A percentile compares a stretch with the other conserved stretches of the same genome.
Conservation (phyloP, 305 asterid species). For the Fraxinus latifolia region DNA sequence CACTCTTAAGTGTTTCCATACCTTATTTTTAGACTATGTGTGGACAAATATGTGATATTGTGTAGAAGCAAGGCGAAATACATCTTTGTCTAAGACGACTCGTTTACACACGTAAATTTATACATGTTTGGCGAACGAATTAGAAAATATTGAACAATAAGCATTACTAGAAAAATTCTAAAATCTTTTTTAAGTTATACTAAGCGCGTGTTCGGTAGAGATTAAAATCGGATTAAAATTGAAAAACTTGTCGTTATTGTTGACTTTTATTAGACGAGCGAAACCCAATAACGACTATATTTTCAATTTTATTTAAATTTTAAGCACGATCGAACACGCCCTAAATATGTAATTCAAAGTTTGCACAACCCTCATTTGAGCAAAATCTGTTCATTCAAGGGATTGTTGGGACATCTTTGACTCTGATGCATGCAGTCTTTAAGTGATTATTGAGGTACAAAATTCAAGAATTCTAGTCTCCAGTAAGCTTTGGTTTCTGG, state of each 20-base stretch:
- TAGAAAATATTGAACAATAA: not conserved
- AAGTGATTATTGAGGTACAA: slow-evolving; percentile 32
- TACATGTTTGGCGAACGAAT: not conserved
- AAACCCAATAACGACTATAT: too few relatives aligned
- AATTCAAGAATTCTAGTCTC: slow-evolving; percentile 26
- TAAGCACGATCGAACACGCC: too few relatives aligned
- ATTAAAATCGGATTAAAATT: too few relatives aligned
- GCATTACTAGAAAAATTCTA: not conserved
- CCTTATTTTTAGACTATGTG: not conserved
- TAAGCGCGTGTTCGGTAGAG: too few relatives aligned
- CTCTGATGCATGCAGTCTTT: slow-evolving; percentile 15
- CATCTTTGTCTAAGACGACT: not conserved
- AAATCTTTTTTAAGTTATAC: not conserved
- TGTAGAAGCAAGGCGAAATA: slow-evolving; percentile 28
- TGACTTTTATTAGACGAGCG: too few relatives aligned
- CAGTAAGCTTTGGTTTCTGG: slow-evolving; percentile 16
- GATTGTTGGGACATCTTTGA: slow-evolving; percentile 21
- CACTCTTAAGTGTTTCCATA: not conserved
- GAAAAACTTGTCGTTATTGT: too few relatives aligned
- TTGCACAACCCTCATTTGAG: not conserved
- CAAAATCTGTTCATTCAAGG: not conserved
- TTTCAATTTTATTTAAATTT: too few relatives aligned
- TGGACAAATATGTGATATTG: not conserved
- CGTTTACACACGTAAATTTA: not conserved
- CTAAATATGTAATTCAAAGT: not conserved